Conservation (phyloP, 2,329 filamentous ascomycete genomes). For the Clarireedia paspali region DNA sequence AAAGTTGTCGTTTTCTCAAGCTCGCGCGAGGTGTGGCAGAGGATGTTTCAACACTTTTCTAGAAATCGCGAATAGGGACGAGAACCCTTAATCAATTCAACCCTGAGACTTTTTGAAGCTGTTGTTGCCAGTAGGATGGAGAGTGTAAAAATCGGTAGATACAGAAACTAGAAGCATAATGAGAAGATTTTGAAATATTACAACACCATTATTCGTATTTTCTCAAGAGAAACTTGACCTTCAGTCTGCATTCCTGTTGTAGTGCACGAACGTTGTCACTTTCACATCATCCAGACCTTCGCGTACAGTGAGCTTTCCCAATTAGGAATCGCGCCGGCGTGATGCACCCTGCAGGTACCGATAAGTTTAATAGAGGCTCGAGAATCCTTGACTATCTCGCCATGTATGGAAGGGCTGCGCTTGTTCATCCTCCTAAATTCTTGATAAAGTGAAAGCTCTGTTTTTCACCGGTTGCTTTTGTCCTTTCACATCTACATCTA, state of each 20-base stretch:
- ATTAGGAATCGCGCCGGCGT: slow-evolving; percentile 1
- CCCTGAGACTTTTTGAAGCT: background rate
- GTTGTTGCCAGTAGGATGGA: slow-evolving; percentile 1
- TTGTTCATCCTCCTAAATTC: background rate
- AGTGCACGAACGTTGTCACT: slow-evolving; percentile 5
- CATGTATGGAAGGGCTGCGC: background rate
- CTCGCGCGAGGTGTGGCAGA: slow-evolving; percentile 1
- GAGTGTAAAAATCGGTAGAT: background rate
- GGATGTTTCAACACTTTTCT: slow-evolving; percentile 7
- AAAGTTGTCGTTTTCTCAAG: background rate
- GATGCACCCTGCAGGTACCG: slow-evolving; percentile 8
- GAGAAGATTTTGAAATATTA: slow-evolving; percentile 1
- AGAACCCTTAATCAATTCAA: slow-evolving; percentile 5
- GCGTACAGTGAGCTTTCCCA: slow-evolving; percentile 1
- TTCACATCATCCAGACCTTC: slow-evolving; percentile 3
- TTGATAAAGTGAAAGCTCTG: background rate
- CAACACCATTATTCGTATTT: slow-evolving; percentile 2
- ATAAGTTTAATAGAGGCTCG: slow-evolving; percentile 6
- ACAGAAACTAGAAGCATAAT: slow-evolving; percentile 2
- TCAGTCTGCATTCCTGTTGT: background rate
- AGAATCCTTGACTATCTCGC: background rate
- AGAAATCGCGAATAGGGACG: slow-evolving; percentile 8
- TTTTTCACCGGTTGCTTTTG: background rate
- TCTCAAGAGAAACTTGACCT: background rate
- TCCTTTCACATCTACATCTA: background rate